A percentile compares a stretch with the other conserved stretches of the same genome.
These are phyloP conservation scores for Spathaspora sp. DNA, from an alignment of 805 yeast genomes.

Conservation along the genomic window DNA sequence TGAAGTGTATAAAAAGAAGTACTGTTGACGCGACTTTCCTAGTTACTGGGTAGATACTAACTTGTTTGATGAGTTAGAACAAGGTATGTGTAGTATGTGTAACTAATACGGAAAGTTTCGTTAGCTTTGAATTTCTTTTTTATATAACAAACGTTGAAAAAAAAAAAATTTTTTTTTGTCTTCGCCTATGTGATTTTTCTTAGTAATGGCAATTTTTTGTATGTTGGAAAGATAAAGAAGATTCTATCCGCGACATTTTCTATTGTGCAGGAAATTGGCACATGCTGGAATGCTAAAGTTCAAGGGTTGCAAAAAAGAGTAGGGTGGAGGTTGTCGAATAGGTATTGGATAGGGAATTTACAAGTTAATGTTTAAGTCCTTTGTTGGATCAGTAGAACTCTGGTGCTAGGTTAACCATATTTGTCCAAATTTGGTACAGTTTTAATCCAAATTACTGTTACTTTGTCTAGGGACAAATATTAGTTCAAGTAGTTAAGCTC, in stretches of 20 bases:
- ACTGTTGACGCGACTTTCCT: background rate
- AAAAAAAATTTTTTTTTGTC: constrained; percentile 1
- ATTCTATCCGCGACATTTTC: background rate
- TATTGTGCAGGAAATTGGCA: background rate
- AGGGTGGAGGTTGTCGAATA: no score
- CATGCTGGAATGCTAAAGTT: background rate
- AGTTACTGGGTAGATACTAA: background rate
- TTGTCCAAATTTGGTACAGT: no score
- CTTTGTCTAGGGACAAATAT: no score
- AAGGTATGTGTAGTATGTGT: background rate
- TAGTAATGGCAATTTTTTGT: background rate
- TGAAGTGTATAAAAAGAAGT: background rate
- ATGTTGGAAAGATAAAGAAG: background rate
- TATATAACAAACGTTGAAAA: background rate
- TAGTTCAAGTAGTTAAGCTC: no score
- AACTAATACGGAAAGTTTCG: background rate
- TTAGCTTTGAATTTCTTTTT: background rate
- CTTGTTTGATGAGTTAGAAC: background rate
- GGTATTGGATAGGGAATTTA: background rate
- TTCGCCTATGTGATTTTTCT: background rate
- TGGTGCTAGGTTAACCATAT: no score
- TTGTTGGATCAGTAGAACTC: no score
- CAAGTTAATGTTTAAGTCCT: background rate
- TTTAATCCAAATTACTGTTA: no score
- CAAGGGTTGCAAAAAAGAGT: background rate